These are phyloP conservation scores for Clonostachys rosea DNA, from an alignment of 2,329 filamentous ascomycete species.

Conservation along the genomic window DNA sequence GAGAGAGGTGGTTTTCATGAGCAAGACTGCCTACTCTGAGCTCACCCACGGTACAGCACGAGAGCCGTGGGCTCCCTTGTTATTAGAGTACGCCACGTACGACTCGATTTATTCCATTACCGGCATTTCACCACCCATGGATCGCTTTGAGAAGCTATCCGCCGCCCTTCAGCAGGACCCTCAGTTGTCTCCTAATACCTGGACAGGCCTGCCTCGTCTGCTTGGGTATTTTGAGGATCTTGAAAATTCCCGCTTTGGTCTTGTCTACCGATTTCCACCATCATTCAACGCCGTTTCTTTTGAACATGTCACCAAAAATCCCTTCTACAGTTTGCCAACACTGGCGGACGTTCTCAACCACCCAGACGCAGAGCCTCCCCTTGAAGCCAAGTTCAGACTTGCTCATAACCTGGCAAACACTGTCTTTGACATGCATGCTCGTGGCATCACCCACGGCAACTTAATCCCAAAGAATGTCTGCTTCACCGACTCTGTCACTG, in stretches of 20 bases:
- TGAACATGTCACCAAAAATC: slow-evolving; percentile 42
- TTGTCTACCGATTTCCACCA: slow-evolving; percentile 70
- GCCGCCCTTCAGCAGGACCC: slow-evolving; percentile 51
- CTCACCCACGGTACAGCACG: slow-evolving; percentile 34
- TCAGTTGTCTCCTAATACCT: slow-evolving; percentile 47
- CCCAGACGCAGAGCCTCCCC: slow-evolving; percentile 54
- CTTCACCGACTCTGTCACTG: slow-evolving; percentile 44
- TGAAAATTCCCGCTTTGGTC: slow-evolving; percentile 62
- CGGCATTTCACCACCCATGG: slow-evolving; percentile 60
- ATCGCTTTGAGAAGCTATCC: slow-evolving; percentile 59
- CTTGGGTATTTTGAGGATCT: slow-evolving; percentile 73
- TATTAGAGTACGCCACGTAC: slow-evolving; percentile 68
- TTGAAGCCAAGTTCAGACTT: slow-evolving; percentile 73
- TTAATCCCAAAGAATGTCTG: slow-evolving; percentile 64
- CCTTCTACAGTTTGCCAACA: slow-evolving; percentile 46
- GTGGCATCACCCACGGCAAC: slow-evolving; percentile 67
- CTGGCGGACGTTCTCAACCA: slow-evolving; percentile 47
- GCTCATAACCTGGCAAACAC: slow-evolving; percentile 69
- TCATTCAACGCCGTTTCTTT: slow-evolving; percentile 56
- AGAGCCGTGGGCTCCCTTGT: slow-evolving; percentile 48
- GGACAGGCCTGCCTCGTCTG: slow-evolving; percentile 56
- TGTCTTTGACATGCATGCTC: slow-evolving; percentile 67
- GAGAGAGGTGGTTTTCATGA: slow-evolving; percentile 43
- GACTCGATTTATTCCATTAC: slow-evolving; percentile 58
- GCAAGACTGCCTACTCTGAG: slow-evolving; percentile 45